A percentile compares a stretch with the other conserved stretches of the same genome.
These are phyloP conservation scores for Scutellaria baicalensis DNA, from an alignment of 257 asterid species.

Conservation along the genomic window DNA sequence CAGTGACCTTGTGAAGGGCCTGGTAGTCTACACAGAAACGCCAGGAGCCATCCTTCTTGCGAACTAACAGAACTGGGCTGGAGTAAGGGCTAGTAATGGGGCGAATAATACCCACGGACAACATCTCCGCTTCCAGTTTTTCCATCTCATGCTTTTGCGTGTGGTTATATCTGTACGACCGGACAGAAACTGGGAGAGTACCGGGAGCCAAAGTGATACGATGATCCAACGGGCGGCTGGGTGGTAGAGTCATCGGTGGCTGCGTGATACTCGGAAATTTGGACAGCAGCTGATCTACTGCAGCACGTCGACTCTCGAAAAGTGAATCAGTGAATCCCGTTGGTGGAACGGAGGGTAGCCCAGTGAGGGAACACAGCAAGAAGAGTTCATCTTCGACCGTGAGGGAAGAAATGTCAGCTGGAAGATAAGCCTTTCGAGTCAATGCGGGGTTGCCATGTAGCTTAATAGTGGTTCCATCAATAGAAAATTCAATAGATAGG, in stretches of 20 bases:
- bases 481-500: not conserved
- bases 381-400: too few species aligned
- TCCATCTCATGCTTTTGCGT: not conserved
- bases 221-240: not conserved
- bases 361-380: too few species aligned
- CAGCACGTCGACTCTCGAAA: too few species aligned
- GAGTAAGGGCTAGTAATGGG: not conserved
- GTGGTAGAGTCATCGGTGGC: not conserved
- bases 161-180: not conserved
- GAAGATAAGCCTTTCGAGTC: too few species aligned
- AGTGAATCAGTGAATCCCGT: too few species aligned
- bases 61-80: not conserved
- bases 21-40: too few species aligned
- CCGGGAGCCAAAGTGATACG: not conserved
- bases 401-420: too few species aligned
- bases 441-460: not conserved
- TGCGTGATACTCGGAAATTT: too few species aligned
- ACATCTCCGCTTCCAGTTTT: not conserved
- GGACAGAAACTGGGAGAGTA: not conserved
- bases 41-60: not conserved
- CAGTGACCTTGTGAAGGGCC: too few species aligned
- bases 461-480: not conserved
- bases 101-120: not conserved
- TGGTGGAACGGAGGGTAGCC: too few species aligned
- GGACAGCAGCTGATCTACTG: too few species aligned